These are phyloP conservation scores for Jackrogersella multiformis DNA, from an alignment of 495 filamentous ascomycete species.

Conservation along the genomic window DNA sequence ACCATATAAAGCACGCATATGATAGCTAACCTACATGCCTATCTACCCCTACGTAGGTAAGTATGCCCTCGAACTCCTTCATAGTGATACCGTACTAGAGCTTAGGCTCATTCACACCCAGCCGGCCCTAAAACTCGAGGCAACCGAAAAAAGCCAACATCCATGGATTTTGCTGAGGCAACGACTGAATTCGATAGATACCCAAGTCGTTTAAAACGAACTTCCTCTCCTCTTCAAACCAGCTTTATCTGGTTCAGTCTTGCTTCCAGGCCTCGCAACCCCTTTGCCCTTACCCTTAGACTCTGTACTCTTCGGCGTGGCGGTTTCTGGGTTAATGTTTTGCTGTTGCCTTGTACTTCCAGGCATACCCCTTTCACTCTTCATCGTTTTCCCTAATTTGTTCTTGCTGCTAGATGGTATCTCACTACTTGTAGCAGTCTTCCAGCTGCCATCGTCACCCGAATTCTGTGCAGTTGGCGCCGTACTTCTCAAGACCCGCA, in stretches of 20 bases:
- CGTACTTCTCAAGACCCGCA: slow-evolving; percentile 68
- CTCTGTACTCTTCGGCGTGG: slow-evolving; percentile 18
- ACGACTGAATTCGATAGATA: not conserved
- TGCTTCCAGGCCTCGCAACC: slow-evolving; percentile 29
- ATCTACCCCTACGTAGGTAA: too few relatives aligned
- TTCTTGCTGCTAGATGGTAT: slow-evolving; percentile 33
- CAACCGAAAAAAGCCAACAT: slow-evolving; percentile 32
- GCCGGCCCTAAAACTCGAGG: slow-evolving; percentile 4
- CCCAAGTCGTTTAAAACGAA: slow-evolving; percentile 42
- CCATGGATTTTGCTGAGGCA: slow-evolving; percentile 18
- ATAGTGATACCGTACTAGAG: slow-evolving; percentile 5
- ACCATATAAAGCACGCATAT: slow-evolving; percentile 11
- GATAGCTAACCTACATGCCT: too few relatives aligned
- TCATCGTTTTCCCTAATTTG: slow-evolving; percentile 4
- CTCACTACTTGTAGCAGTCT: slow-evolving; percentile 28
- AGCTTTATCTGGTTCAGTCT: slow-evolving; percentile 20
- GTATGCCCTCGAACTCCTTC: slow-evolving; percentile 11
- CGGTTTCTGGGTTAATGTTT: slow-evolving; percentile 7
- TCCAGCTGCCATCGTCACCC: slow-evolving; percentile 48
- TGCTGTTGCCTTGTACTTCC: slow-evolving; percentile 29
- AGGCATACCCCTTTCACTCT: slow-evolving; percentile 31
- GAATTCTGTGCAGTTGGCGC: slow-evolving; percentile 55
- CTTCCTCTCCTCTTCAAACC: slow-evolving; percentile 39
- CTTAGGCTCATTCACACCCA: slow-evolving; percentile 1
- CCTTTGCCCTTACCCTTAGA: slow-evolving; percentile 47